A percentile compares a stretch with the other conserved stretches of the same genome.
Conservation (phyloP, 495 filamentous ascomycete species). For the Penicillium soppii region DNA sequence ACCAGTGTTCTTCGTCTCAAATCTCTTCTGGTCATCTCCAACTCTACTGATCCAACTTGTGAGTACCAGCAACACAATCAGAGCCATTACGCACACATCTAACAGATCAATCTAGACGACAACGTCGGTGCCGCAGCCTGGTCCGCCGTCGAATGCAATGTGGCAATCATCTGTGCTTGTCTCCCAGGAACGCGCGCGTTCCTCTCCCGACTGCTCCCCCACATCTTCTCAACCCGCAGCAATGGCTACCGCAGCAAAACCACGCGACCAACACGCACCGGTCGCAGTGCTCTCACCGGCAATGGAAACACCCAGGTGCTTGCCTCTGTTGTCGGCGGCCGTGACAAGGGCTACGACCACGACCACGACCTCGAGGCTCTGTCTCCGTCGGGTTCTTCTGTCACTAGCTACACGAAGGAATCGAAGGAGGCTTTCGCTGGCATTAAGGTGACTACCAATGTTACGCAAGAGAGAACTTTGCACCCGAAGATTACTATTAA, state of each 20-base stretch:
- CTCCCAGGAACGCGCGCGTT: constrained; percentile 56
- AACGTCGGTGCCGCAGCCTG: constrained; percentile 56
- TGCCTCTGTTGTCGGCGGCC: constrained; percentile 24
- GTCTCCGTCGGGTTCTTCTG: constrained; percentile 6
- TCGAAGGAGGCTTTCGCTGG: constrained; percentile 7
- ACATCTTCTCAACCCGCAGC: constrained; percentile 34
- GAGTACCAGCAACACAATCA: neutral
- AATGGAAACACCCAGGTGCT: constrained; percentile 21
- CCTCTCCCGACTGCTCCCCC: constrained; percentile 37
- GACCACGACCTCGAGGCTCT: constrained; percentile 25
- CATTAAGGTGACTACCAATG: constrained; percentile 36
- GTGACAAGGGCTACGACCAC: constrained; percentile 10
- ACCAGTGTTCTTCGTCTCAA: constrained; percentile 55
- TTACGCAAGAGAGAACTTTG: constrained; percentile 25
- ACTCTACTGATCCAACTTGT: constrained; percentile 50
- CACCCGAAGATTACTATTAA: neutral
- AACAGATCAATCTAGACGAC: constrained; percentile 32
- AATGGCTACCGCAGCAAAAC: constrained; percentile 27
- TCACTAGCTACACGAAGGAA: constrained; percentile 7
- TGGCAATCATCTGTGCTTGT: constrained; percentile 57
- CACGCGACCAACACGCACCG: constrained; percentile 16
- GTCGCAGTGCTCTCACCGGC: constrained; percentile 17
- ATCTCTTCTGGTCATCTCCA: constrained; percentile 42
- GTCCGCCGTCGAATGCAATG: constrained; percentile 57
- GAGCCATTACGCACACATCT: neutral